Evolutionary conservation across 1,284 basidiomycete genomes (phyloP).

Genomic region (Blastosporella zonata): DNA sequence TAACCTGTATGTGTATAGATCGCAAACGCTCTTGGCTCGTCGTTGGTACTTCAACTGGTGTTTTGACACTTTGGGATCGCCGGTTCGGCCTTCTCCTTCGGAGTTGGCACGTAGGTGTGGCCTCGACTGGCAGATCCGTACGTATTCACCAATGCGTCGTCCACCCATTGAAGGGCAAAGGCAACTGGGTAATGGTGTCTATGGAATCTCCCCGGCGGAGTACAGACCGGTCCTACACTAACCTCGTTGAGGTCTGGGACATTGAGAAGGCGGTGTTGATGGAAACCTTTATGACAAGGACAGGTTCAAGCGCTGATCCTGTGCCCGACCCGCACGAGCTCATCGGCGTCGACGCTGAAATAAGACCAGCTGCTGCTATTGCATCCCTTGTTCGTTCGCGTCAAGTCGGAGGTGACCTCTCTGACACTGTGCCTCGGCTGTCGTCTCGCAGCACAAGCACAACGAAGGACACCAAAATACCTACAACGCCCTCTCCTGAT

Average conservation of each 20-base stretch:
- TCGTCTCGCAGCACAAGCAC: conserved; percentile 26
- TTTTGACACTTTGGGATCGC: conserved; percentile 89
- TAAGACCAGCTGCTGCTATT: conserved; percentile 66
- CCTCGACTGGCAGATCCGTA: conserved; percentile 48
- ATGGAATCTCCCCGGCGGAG: conserved; percentile 52
- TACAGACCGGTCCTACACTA: conserved; percentile 39
- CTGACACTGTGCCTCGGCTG: conserved; percentile 24
- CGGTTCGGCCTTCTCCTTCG: conserved; percentile 89
- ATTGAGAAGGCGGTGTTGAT: conserved; percentile 66
- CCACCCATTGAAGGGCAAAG: conserved; percentile 85
- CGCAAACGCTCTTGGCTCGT: conserved; percentile 84
- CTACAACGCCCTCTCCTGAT: conserved; percentile 51
- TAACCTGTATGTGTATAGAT: conserved; percentile 83
- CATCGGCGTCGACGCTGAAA: conserved; percentile 52
- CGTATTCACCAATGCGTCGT: conserved; percentile 71
- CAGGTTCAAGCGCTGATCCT: conserved; percentile 40
- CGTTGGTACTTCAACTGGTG: conserved; percentile 82
- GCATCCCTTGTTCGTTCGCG: conserved; percentile 48
- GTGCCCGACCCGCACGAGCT: conserved; percentile 50
- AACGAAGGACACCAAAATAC: conserved; percentile 33
- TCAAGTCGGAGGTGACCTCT: conserved; percentile 31
- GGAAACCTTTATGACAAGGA: conserved; percentile 63
- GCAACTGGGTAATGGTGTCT: conserved; percentile 87
- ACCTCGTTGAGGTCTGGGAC: conserved; percentile 78
- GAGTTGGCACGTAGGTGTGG: conserved; percentile 78